Evolutionary conservation across 805 yeast species (phyloP).

Genomic region (Saccharomycopsis sp.): DNA sequence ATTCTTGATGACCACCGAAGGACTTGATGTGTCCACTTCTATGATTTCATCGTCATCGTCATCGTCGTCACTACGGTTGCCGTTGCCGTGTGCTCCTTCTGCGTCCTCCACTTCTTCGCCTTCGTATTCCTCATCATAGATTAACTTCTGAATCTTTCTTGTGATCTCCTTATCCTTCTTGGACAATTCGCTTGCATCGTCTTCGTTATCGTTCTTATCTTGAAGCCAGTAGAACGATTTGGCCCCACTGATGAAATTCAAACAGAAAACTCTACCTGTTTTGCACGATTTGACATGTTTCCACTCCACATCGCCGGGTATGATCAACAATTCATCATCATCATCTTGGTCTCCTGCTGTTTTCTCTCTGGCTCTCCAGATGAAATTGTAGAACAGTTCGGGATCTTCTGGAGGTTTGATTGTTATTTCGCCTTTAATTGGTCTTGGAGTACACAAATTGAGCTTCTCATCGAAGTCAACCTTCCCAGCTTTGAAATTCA

Average conservation of each 20-base stretch:
- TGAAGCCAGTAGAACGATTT: constrained; percentile 65
- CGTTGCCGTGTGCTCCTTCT: constrained; percentile 13
- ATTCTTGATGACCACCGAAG: neutral
- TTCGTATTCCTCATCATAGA: constrained; percentile 35
- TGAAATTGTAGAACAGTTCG: constrained; percentile 61
- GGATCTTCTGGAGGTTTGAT: constrained; percentile 62
- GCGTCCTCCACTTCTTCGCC: constrained; percentile 26
- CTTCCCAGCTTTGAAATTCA: constrained; percentile 71
- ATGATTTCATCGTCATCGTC: constrained; percentile 2
- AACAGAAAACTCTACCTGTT: constrained; percentile 71
- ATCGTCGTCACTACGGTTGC: neutral
- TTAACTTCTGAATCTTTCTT: constrained; percentile 41
- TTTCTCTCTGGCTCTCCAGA: constrained; percentile 63
- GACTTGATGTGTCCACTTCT: no score
- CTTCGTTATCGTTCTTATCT: constrained; percentile 58
- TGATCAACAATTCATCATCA: constrained; percentile 59
- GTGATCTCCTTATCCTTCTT: constrained; percentile 48
- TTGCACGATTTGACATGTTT: constrained; percentile 59
- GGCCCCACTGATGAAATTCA: constrained; percentile 61
- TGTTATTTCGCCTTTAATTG: constrained; percentile 59
- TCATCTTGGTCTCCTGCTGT: constrained; percentile 33
- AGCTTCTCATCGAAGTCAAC: constrained; percentile 58
- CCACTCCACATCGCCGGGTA: constrained; percentile 85
- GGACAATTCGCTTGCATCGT: constrained; percentile 49
- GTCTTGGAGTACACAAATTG: constrained; percentile 61